Conservation (phyloP, 495 filamentous ascomycete genomes). For the Hapsidospora chrysogenum region DNA sequence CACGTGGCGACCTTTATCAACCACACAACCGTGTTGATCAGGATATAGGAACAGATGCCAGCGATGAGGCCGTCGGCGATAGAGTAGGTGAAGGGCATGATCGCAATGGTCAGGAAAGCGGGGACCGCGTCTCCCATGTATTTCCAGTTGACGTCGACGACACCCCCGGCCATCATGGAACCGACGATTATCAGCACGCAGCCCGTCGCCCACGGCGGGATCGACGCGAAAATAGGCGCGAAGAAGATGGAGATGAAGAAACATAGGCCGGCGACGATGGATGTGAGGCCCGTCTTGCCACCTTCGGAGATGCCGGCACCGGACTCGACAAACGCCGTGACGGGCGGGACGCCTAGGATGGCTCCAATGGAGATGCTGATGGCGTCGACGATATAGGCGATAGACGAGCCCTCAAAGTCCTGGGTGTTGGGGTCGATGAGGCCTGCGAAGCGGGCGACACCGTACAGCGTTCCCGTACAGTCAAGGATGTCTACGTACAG, state of each 20-base stretch:
- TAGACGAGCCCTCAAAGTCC: conserved; percentile 64
- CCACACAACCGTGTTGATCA: conserved; percentile 50
- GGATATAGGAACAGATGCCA: conserved; percentile 56
- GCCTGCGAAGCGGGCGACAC: conserved; percentile 64
- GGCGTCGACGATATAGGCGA: conserved; percentile 68
- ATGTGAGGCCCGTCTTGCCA: conserved; percentile 64
- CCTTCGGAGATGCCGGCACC: conserved; percentile 76
- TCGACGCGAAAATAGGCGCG: conserved; percentile 70
- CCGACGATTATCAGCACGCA: conserved; percentile 69
- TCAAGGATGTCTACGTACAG: conserved; percentile 76
- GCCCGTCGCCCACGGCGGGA: conserved; percentile 71
- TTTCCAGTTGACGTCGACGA: conserved; percentile 67
- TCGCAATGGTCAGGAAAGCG: conserved; percentile 60
- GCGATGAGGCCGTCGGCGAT: conserved; percentile 65
- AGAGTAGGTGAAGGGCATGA: conserved; percentile 77
- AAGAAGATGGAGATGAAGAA: conserved; percentile 83
- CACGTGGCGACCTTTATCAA: conserved; percentile 42
- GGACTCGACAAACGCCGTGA: conserved; percentile 71
- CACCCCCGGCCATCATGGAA: conserved; percentile 60
- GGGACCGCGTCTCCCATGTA: conserved; percentile 66
- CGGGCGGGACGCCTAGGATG: conserved; percentile 55
- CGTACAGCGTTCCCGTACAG: conserved; percentile 61
- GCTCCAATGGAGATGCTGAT: conserved; percentile 61
- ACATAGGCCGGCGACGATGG: conserved; percentile 56
- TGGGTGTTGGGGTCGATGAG: conserved; percentile 55